Evolutionary conservation across 352 stramenopile genomes (phyloP).

Genomic region (Phytophthora pini): DNA sequence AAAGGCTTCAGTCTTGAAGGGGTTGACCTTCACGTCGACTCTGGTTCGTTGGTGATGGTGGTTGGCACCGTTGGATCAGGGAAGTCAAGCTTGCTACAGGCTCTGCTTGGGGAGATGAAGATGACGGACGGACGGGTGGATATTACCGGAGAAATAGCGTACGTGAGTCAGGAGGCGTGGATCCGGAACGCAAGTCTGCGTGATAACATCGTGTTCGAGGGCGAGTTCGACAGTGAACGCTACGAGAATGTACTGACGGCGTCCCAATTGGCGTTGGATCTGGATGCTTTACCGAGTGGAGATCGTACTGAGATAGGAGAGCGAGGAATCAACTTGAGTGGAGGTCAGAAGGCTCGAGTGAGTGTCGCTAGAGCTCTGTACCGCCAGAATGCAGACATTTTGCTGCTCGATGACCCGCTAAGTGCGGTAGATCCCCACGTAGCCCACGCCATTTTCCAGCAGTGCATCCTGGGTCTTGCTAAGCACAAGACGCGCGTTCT

Average conservation of each 20-base stretch:
- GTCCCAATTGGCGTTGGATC: constrained; percentile 88
- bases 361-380: constrained; percentile 91
- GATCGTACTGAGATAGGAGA: constrained; percentile 96
- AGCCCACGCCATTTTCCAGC: constrained; percentile 90
- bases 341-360: constrained; percentile 92
- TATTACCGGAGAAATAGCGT: constrained; percentile 35
- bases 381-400: constrained; percentile 78
- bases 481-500: constrained; percentile 80
- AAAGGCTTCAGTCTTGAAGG: constrained; percentile 16
- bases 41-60: constrained; percentile 60
- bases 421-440: constrained; percentile 95
- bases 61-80: constrained; percentile 63
- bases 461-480: constrained; percentile 79
- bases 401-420: constrained; percentile 94
- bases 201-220: constrained; percentile 47
- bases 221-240: constrained; percentile 23
- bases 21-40: constrained; percentile 46
- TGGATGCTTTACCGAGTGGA: constrained; percentile 85
- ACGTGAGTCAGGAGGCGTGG: constrained; percentile 50
- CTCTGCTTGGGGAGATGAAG: constrained; percentile 54
- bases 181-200: constrained; percentile 46
- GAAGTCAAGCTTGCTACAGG: constrained; percentile 61
- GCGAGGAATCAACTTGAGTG: constrained; percentile 94
- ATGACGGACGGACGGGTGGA: constrained; percentile 16
- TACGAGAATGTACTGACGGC: constrained; percentile 62